Base-by-base conservation (phyloP, 306 rosid species). In the Cucurbita ficifolia region DNA sequence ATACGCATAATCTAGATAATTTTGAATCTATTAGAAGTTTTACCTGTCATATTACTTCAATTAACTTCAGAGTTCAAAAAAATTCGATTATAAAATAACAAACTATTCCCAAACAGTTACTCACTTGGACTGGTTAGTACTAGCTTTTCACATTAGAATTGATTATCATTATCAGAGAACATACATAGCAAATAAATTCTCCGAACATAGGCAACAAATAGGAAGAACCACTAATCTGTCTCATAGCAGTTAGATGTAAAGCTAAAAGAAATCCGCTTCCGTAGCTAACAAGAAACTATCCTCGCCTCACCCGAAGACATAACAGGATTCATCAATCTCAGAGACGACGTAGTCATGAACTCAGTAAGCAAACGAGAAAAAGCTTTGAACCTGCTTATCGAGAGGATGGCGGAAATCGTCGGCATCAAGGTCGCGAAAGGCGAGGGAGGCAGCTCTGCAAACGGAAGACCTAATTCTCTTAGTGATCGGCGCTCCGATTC, bases 401-500 rank as follows among this genome's bases (percentile, higher is more conserved):
- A 92, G 90, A 40, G 98, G 96, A 75, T 92, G 98, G 35, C 98
- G 96, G 65, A 92, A 92, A 78, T 92, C 98, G 60, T 93, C 98
- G 39, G 97, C 98, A 46, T 90, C 97, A 36, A 94, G 97, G 72
- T 89, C 75, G 62, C 86, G 92, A 56, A 94, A 89, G 75, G 70
- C 84, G 53, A 89, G 75, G 17, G 92, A 76, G 78, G 87, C 73
- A 16, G 94, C 96, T 85, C 81, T 79, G 82, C 87, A 85, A 18
- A 86, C 62, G 4, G 84, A 75, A 33, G 22, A 39, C 69, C 77
- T 67, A 24, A 40, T 0, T 46, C 73, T 81, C 68, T 77, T 88
- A 50, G 7, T 75, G 58, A 62, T 36, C 78, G 56, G 43, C 33
- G 76, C 18, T 5, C 16, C 2, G 53, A 14, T 49, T 49, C 53